Percentiles rank a stretch among this genome's conserved stretches.
Conservation (phyloP, 768 basidiomycete genomes). For the Pleurotus eryngii region DNA sequence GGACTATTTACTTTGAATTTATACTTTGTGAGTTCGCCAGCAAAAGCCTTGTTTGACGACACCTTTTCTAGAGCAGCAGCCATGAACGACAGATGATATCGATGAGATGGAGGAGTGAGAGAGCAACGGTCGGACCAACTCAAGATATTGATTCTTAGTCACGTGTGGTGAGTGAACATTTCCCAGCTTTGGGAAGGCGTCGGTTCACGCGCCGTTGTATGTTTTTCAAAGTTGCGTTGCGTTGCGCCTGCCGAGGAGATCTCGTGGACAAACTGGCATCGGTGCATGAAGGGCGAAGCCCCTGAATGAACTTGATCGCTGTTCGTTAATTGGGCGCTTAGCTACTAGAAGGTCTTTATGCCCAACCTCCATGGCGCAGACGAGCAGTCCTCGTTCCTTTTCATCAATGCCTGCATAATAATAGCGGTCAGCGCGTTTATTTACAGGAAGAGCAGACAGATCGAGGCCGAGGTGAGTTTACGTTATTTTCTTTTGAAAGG, state of each 20-base stretch:
- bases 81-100: slow-evolving; percentile 13
- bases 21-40: slow-evolving; percentile 82
- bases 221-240: no score
- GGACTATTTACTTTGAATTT: slow-evolving; percentile 59
- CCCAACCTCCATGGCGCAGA: not conserved
- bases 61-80: slow-evolving; percentile 53
- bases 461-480: not conserved
- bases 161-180: not conserved
- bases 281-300: no score
- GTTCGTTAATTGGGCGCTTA: no score
- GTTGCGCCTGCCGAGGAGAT: no score
- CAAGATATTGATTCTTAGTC: not conserved
- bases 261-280: no score
- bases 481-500: not conserved
- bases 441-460: not conserved
- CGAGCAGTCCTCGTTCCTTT: not conserved
- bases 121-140: not conserved
- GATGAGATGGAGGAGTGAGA: slow-evolving; percentile 10
- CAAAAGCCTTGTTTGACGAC: slow-evolving; percentile 76
- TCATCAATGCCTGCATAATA: not conserved
- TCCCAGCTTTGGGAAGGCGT: no score
- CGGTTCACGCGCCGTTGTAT: no score
- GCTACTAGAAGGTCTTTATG: no score
- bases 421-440: not conserved
- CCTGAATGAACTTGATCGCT: no score